Percentiles rank a stretch among this genome's conserved stretches.
Conservation (phyloP, 2,329 filamentous ascomycete species). For the Trichoderma oligosporum region DNA sequence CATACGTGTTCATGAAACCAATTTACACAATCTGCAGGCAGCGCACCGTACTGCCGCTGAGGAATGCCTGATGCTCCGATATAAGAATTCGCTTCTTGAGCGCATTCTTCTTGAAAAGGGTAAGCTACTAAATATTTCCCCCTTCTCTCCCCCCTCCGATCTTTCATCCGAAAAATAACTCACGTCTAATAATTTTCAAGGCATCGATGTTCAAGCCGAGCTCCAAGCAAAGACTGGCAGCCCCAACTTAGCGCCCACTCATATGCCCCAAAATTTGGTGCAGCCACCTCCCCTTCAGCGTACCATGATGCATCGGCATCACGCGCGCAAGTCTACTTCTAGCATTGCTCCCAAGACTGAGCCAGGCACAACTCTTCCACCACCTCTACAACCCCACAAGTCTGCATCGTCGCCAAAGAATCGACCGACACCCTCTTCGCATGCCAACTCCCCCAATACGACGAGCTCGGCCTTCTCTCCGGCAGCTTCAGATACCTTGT, state of each 20-base stretch:
- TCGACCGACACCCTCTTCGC: slow-evolving; percentile 78
- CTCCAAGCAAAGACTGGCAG: slow-evolving; percentile 88
- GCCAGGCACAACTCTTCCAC: slow-evolving; percentile 46
- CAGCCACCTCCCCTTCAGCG: slow-evolving; percentile 75
- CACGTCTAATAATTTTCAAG: slow-evolving; percentile 41
- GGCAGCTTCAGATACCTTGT: slow-evolving; percentile 43
- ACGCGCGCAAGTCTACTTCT: slow-evolving; percentile 66
- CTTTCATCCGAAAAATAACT: not conserved
- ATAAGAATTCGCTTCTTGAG: slow-evolving; percentile 96
- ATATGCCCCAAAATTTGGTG: slow-evolving; percentile 64
- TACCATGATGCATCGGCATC: slow-evolving; percentile 76
- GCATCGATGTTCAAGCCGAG: slow-evolving; percentile 96
- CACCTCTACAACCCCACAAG: slow-evolving; percentile 46
- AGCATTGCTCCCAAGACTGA: slow-evolving; percentile 74
- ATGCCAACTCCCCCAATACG: slow-evolving; percentile 56
- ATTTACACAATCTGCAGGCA: slow-evolving; percentile 85
- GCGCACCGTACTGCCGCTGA: slow-evolving; percentile 92
- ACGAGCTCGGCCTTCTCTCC: slow-evolving; percentile 44
- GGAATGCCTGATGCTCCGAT: slow-evolving; percentile 95
- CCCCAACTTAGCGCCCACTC: slow-evolving; percentile 69
- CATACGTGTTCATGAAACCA: slow-evolving; percentile 95
- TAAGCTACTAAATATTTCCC: slow-evolving; percentile 34
- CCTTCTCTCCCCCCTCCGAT: not conserved
- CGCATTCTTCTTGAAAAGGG: slow-evolving; percentile 95
- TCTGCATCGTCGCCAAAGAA: slow-evolving; percentile 65